Evolutionary conservation across 2,329 filamentous ascomycete genomes (phyloP).

Genomic region (Endoconidiophora laricicola): DNA sequence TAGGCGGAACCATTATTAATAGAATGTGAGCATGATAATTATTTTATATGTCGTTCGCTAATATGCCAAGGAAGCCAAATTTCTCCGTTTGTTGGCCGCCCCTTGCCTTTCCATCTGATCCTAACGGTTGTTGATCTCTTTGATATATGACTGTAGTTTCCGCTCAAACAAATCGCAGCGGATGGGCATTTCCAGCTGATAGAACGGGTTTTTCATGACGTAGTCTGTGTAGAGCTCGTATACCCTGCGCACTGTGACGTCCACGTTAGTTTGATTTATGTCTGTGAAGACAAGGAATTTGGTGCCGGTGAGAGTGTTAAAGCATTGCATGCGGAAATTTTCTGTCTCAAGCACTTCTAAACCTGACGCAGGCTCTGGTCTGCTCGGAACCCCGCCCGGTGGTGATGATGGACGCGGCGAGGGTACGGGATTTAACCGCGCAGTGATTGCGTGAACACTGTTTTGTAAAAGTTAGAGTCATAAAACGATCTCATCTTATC

Average conservation of each 20-base stretch:
- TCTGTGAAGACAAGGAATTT: constrained; percentile 97
- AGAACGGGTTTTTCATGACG: constrained; percentile 99
- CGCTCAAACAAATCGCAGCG: constrained; percentile 90
- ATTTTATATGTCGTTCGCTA: background rate
- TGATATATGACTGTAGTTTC: constrained; percentile 64
- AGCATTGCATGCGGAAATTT: constrained; percentile 90
- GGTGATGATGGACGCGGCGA: constrained; percentile 15
- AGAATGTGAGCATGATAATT: background rate
- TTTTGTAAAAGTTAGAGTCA: background rate
- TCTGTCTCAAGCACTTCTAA: constrained; percentile 87
- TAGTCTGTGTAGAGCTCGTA: constrained; percentile 95
- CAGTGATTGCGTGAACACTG: constrained; percentile 54
- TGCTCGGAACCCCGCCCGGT: constrained; percentile 22
- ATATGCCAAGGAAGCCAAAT: background rate
- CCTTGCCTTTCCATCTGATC: background rate
- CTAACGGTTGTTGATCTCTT: constrained; percentile 45
- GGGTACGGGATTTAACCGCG: constrained; percentile 40
- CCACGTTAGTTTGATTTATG: constrained; percentile 69
- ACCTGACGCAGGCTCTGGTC: constrained; percentile 54
- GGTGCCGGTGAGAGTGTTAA: constrained; percentile 81
- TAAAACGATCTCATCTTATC: constrained; percentile 10
- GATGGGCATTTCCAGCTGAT: constrained; percentile 93
- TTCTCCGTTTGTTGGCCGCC: too few species aligned
- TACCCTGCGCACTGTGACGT: constrained; percentile 64
- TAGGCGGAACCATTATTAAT: too few species aligned